Evolutionary conservation across 345 rosid species (phyloP).

Genomic region (Carallia brachiata): DNA sequence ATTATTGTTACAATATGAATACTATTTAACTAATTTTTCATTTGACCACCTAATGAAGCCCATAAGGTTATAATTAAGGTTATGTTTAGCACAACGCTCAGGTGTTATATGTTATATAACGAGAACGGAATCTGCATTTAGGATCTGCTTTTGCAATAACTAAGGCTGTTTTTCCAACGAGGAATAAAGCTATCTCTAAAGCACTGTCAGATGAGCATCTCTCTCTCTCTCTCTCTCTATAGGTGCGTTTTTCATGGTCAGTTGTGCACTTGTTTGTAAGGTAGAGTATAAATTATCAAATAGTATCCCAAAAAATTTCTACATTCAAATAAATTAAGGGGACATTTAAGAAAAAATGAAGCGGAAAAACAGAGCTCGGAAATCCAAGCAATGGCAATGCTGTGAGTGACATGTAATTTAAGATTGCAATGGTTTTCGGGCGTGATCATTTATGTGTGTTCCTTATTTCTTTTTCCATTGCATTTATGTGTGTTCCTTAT

Average conservation of each 20-base stretch:
- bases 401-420: too few relatives aligned
- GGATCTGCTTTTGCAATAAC: slow-evolving; percentile 46
- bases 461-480: too few relatives aligned
- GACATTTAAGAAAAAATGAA: background rate
- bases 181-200: slow-evolving; percentile 41
- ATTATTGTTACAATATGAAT: too few relatives aligned
- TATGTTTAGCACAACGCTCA: too few relatives aligned
- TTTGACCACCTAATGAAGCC: too few relatives aligned
- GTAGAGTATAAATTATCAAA: slow-evolving; percentile 15
- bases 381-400: slow-evolving; percentile 22
- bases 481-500: too few relatives aligned
- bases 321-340: background rate
- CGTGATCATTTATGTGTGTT: background rate
- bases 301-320: slow-evolving; percentile 8
- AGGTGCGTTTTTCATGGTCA: slow-evolving; percentile 23
- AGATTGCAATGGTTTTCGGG: too few relatives aligned
- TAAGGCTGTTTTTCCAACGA: slow-evolving; percentile 31
- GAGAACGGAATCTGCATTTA: slow-evolving; percentile 37
- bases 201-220: slow-evolving; percentile 29
- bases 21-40: too few relatives aligned
- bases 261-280: slow-evolving; percentile 15
- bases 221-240: slow-evolving; percentile 5
- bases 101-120: background rate
- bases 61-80: too few relatives aligned
- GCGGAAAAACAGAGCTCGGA: slow-evolving; percentile 12